Evolutionary conservation across 2,329 filamentous ascomycete species (phyloP).

Genomic region (Ceratocystiopsis sp.): DNA sequence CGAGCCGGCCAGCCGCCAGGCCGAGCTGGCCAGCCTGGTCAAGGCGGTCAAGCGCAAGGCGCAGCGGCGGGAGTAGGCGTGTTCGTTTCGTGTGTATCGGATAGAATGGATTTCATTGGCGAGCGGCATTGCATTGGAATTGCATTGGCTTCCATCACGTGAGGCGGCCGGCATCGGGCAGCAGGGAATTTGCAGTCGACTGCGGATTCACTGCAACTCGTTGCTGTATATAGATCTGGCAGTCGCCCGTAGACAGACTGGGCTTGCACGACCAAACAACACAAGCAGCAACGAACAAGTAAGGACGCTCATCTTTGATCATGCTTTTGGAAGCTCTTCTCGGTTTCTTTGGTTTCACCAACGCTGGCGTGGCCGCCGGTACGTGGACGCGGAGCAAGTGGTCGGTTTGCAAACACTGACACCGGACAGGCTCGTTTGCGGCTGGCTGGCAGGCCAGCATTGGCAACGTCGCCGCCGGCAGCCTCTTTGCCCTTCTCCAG

Average conservation of each 20-base stretch:
- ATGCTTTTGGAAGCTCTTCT: too few species aligned
- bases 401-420: not conserved
- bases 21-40: slow-evolving; percentile 15
- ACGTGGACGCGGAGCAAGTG: not conserved
- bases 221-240: too few species aligned
- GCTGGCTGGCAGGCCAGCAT: slow-evolving; percentile 13
- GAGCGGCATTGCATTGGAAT: too few species aligned
- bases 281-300: too few species aligned
- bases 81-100: too few species aligned
- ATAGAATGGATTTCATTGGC: slow-evolving; percentile 1
- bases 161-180: too few species aligned
- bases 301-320: too few species aligned
- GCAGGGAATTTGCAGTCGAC: too few species aligned
- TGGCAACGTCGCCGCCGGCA: slow-evolving; percentile 12
- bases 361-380: slow-evolving; percentile 2
- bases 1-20: not conserved
- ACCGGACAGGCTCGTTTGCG: slow-evolving; percentile 12
- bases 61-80: slow-evolving; percentile 3
- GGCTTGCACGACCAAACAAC: too few species aligned
- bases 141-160: too few species aligned
- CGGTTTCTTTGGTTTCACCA: slow-evolving; percentile 1
- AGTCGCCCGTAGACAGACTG: too few species aligned
- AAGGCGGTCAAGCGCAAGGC: slow-evolving; percentile 15
- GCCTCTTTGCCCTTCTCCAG: slow-evolving; percentile 12
- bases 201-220: too few species aligned